Base-by-base conservation (phyloP, 495 filamentous ascomycete species). In the Xylaria intraflava region DNA sequence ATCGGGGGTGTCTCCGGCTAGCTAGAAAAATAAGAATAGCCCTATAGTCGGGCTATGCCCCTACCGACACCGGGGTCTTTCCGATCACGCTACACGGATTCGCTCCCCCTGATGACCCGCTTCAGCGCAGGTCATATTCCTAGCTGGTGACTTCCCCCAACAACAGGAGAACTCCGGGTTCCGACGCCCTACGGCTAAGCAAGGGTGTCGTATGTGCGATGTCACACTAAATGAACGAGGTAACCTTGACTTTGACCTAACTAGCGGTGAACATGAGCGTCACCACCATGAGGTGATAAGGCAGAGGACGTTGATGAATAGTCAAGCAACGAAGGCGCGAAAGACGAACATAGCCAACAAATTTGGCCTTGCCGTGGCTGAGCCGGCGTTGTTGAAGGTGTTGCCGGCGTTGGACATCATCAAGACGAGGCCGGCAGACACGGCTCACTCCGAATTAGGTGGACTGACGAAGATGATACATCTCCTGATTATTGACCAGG, bases 401-500 rank as follows among this genome's bases (percentile, higher is more conserved):
- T 3, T 19, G 8, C 46, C 46, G 19, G 46, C 46, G 2, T 31
- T 49, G 7, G 46, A 49, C n/a, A n/a, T 49, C 11, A 49, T 49
- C 46, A 19, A 2, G 36, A 36, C 46, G 14, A 27, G 46, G 3
- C 46, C 46, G 6, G 14, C 7, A 8, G 46, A 49, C 46, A 9
- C 31, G 22, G 46, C 46, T 14, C 46, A 49, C 30, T 49, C 46
- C 11, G 46, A 49, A 49, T 30, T 49, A 10, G 46, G 46, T 26
- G 46, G 46, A 12, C 17, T 49, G 8, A 49, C 30, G 7, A 49
- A 49, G 16, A 49, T 49, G 46, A 6, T 49, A 6, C 30, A 49
- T 26, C 16, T n/a, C 3, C 16, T 49, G 8, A 6, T 49, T n/a
- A 36, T 36, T 12, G 46, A 49, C 17, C 46, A 49, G 46, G 46